Evolutionary conservation across 1,284 basidiomycete species (phyloP), one percentile per base, ranked within the genome.

Genomic region (Macrocybe sp.): DNA sequence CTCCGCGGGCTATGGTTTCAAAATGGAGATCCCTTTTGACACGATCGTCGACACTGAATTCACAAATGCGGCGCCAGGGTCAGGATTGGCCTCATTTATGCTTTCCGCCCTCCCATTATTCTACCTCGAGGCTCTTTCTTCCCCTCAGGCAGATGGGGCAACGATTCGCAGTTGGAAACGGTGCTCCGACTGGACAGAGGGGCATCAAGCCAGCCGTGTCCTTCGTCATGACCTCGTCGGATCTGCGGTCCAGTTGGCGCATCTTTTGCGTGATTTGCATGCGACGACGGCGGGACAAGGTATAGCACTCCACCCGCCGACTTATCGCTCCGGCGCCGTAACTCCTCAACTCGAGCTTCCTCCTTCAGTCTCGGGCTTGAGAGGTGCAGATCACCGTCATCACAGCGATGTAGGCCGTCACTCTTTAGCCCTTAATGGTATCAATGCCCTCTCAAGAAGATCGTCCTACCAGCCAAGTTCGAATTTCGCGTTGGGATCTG

Each of bases 1-100:
- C 38, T 84, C 83, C 11, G 72, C 68, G 1, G 85, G 85, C 29
- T 76, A 75, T 54, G 79, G 83, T 34, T 90, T 89, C 73, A 89
- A 90, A 64, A 90, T 91, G 83, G 84, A 86, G 53, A 74, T 89
- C n/a, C 76, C 84, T 3, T 88, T 85, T 61, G 72, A 79, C 48
- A 72, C 63, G 52, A 80, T 91, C 51, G 54, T 72, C 14, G 70
- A 79, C 39, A 75, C 79, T 5, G 74, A 79, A 47, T 82, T 87
- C 63, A 66, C 71, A 28, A 75, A 79, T 51, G 64, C 72, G 10
- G 66, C 75, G 29, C 76, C 80, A 11, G 81, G 78, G 16, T 69
- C 75, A 9, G 85, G 76, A 16, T 66, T 78, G 11, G 83, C 80
- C 2, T 72, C 78, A 0, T 81, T 90, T 59, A 58, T 71, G n/a